Conservation (phyloP, 1,139 yeast species). For the Debaryomycetaceae sp. region DNA sequence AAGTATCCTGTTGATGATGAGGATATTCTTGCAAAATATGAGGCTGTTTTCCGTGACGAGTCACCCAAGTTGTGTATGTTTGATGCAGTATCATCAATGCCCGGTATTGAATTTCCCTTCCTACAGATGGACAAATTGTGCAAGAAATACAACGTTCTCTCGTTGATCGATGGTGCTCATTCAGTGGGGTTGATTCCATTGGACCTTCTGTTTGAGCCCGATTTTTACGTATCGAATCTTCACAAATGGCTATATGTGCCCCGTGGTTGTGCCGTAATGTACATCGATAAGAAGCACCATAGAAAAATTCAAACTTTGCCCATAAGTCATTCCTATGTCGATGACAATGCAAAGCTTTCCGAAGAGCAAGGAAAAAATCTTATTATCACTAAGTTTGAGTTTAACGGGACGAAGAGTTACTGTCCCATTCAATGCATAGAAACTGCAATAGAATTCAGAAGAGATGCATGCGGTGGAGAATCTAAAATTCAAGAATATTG, state of each 20-base stretch:
- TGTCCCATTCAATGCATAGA: constrained; percentile 24
- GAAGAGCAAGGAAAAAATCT: constrained; percentile 23
- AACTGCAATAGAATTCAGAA: constrained; percentile 50
- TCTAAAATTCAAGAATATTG: constrained; percentile 49
- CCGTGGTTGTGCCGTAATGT: constrained; percentile 56
- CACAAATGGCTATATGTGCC: constrained; percentile 73
- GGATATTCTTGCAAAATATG: constrained; percentile 43
- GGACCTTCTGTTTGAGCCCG: constrained; percentile 51
- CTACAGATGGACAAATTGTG: constrained; percentile 48
- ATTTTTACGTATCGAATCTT: constrained; percentile 58
- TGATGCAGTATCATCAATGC: constrained; percentile 64
- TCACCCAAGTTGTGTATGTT: constrained; percentile 46
- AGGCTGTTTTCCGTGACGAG: constrained; percentile 21
- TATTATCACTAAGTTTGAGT: constrained; percentile 36
- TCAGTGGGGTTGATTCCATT: constrained; percentile 56
- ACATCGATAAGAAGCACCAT: constrained; percentile 54
- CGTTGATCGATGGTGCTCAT: constrained; percentile 74
- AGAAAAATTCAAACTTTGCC: constrained; percentile 55
- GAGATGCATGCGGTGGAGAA: constrained; percentile 61
- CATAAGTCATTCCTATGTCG: constrained; percentile 45
- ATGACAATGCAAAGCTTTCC: constrained; percentile 18
- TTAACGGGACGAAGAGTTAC: constrained; percentile 34
- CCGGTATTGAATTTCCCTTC: constrained; percentile 60
- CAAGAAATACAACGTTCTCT: constrained; percentile 42
- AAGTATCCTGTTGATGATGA: constrained; percentile 49